Evolutionary conservation across 106 monocot genomes (phyloP).

Genomic region (Alisma plantagoaquatica): DNA sequence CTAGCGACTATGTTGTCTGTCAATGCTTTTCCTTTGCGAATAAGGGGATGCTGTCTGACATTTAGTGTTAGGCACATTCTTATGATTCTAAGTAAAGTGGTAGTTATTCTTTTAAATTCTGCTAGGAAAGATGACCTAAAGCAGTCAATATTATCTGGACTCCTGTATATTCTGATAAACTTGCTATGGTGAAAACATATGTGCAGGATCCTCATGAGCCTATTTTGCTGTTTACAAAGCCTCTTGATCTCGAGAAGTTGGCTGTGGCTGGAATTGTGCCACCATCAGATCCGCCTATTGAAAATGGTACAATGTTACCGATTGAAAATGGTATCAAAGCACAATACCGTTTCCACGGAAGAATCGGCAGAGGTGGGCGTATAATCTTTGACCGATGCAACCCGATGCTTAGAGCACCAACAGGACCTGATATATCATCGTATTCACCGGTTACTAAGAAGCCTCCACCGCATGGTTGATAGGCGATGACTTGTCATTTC

Average conservation of each 20-base stretch:
- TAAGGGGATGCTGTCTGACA: too few species aligned
- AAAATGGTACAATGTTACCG: slow-evolving; percentile 44
- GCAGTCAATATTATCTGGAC: slow-evolving; percentile 1
- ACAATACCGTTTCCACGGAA: slow-evolving; percentile 53
- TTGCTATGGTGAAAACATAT: background rate
- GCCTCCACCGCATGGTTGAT: slow-evolving; percentile 34
- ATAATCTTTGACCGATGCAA: slow-evolving; percentile 83
- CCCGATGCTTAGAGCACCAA: slow-evolving; percentile 32
- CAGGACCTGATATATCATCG: slow-evolving; percentile 10
- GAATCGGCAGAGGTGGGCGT: slow-evolving; percentile 93
- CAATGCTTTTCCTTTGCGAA: too few species aligned
- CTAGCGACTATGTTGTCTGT: too few species aligned
- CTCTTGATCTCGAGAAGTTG: slow-evolving; percentile 51
- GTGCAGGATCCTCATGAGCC: slow-evolving; percentile 69
- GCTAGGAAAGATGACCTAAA: too few species aligned
- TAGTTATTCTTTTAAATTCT: too few species aligned
- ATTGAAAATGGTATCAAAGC: too few species aligned
- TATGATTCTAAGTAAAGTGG: too few species aligned
- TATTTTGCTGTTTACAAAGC: slow-evolving; percentile 65
- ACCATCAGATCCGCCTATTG: slow-evolving; percentile 54
- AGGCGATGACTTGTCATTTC: too few species aligned
- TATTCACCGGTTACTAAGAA: background rate
- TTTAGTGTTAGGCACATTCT: too few species aligned
- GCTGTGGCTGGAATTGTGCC: slow-evolving; percentile 45
- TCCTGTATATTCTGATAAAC: slow-evolving; percentile 1